Evolutionary conservation across 208 protist genomes (phyloP).

Genomic region (Phytomonas serpens): DNA sequence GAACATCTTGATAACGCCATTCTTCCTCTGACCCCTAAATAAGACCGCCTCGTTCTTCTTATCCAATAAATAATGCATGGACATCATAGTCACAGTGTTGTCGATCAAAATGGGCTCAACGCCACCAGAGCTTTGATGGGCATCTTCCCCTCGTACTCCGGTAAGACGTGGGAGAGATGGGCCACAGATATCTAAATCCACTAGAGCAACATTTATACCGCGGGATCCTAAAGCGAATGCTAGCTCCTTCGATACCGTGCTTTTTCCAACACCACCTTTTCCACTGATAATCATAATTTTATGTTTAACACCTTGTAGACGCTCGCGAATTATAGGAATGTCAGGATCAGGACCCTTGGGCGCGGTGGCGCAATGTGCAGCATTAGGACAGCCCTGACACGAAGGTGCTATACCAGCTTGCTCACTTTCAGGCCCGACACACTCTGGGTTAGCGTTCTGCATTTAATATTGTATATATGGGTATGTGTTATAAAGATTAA

Average conservation of each 20-base stretch:
- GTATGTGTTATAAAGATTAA: not conserved
- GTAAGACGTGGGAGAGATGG: slow-evolving; percentile 89
- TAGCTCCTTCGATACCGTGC: slow-evolving; percentile 89
- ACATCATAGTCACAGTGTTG: slow-evolving; percentile 90
- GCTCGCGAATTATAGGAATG: slow-evolving; percentile 72
- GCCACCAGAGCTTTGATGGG: slow-evolving; percentile 86
- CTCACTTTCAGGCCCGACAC: slow-evolving; percentile 92
- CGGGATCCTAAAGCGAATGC: slow-evolving; percentile 66
- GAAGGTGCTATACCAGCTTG: slow-evolving; percentile 91
- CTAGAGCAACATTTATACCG: slow-evolving; percentile 93
- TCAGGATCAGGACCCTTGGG: slow-evolving; percentile 92
- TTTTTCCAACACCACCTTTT: slow-evolving; percentile 95
- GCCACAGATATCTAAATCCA: slow-evolving; percentile 99
- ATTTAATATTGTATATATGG: not conserved
- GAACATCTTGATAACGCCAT: slow-evolving; percentile 98
- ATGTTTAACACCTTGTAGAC: slow-evolving; percentile 66
- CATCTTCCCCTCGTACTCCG: slow-evolving; percentile 82
- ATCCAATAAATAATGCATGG: slow-evolving; percentile 96
- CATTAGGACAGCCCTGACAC: slow-evolving; percentile 98
- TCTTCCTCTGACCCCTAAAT: slow-evolving; percentile 97
- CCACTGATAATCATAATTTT: slow-evolving; percentile 90
- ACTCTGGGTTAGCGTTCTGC: slow-evolving; percentile 59
- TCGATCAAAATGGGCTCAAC: slow-evolving; percentile 96
- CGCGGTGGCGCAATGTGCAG: slow-evolving; percentile 91
- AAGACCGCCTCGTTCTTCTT: slow-evolving; percentile 97